Conservation (phyloP, 257 asterid genomes). For the Ajuga chamaepitys region DNA sequence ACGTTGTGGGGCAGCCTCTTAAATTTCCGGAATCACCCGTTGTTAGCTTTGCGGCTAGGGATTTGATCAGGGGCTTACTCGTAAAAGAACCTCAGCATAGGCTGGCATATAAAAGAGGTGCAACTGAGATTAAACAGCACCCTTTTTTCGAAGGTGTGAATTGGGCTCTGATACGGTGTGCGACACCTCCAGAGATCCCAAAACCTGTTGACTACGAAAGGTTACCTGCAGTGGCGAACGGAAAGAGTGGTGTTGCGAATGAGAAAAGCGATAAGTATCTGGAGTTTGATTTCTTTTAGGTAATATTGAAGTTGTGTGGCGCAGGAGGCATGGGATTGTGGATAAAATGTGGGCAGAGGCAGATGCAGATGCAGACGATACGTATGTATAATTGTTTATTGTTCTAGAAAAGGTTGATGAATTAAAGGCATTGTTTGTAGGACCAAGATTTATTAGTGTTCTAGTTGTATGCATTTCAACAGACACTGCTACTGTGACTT, state of each 20-base stretch:
- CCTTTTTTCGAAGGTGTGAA: slow-evolving; percentile 58
- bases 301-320: neutral
- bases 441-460: slow-evolving; percentile 10
- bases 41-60: slow-evolving; percentile 56
- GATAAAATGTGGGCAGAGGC: slow-evolving; percentile 12
- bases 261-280: slow-evolving; percentile 38
- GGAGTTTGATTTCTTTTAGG: slow-evolving; percentile 54
- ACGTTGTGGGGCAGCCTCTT: slow-evolving; percentile 60
- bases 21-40: slow-evolving; percentile 49
- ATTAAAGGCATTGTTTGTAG: slow-evolving; percentile 19
- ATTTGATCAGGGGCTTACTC: slow-evolving; percentile 48
- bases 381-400: slow-evolving; percentile 2
- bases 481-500: neutral
- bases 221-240: slow-evolving; percentile 22
- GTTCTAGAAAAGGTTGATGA: slow-evolving; percentile 6
- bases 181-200: slow-evolving; percentile 60
- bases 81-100: slow-evolving; percentile 60
- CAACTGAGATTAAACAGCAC: slow-evolving; percentile 58
- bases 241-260: slow-evolving; percentile 18
- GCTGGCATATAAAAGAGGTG: slow-evolving; percentile 56
- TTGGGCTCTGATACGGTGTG: slow-evolving; percentile 64
- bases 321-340: neutral
- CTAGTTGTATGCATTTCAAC: slow-evolving; percentile 2
- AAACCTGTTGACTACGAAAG: slow-evolving; percentile 35
- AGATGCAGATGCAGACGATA: neutral